Evolutionary conservation across 768 basidiomycete species (phyloP), one percentile per base, ranked within the genome.

Genomic region (Leccinum aurantiacum): DNA sequence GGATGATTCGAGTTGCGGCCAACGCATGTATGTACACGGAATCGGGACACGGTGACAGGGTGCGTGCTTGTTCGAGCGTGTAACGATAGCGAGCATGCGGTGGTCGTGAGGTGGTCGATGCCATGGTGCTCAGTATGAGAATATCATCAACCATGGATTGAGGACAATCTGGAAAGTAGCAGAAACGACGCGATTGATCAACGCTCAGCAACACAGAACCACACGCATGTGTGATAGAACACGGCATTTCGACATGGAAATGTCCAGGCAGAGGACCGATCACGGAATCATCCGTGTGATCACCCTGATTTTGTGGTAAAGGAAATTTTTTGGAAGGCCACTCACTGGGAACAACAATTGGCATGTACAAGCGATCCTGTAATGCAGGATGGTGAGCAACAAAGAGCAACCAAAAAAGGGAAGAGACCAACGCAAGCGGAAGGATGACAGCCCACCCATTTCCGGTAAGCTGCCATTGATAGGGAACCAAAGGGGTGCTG

Each of bases 131-230:
- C 41, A 73, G 65, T 82, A 84, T 0, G 86, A 87, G 76, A 93
- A 93, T 57, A 91, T 89, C 88, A 91, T 91, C 58, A 93, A 78
- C 88, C 89, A 91, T 7, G 91, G 93, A 67, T 95, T 95, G 60
- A 95, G 82, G 47, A 92, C 87, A 63, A 95, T 88, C 81, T 89
- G 62, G 33, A 54, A 15, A 51, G 44, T 0, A 44, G 35, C 33
- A 33, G 4, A 52, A 41, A 24, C 17, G 46, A 55, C 60, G 52
- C 37, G 52, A 52, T 56, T 52, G 41, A 65, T 72, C 29, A 72
- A 69, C 57, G 44, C 11, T 29, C 38, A 29, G 55, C 15, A 31
- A 49, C 27, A 41, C 29, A 19, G 17, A 17, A 19, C 41, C 17
- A 41, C 38, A 22, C 33, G 51, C 9, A 29, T 57, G 44, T 6